Conservation (phyloP, 2,329 filamentous ascomycete genomes). For the Hypoxylon sp. region DNA sequence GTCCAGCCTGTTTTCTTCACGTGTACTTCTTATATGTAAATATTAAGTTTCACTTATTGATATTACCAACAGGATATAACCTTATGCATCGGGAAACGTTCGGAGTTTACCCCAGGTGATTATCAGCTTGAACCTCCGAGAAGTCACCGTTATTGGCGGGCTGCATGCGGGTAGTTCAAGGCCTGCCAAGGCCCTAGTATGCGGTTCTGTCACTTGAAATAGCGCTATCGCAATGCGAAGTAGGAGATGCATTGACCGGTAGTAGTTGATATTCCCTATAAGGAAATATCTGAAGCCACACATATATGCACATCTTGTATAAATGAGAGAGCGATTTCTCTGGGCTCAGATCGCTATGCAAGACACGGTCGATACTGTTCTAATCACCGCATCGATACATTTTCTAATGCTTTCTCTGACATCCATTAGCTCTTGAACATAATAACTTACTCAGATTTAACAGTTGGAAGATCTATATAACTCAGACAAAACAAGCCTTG, state of each 20-base stretch:
- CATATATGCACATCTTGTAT: background rate
- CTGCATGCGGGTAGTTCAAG: constrained; percentile 17
- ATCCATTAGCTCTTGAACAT: background rate
- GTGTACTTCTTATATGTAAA: background rate
- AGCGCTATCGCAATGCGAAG: constrained; percentile 26
- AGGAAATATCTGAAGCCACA: background rate
- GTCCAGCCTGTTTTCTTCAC: background rate
- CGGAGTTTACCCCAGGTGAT: constrained; percentile 28
- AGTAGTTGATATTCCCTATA: background rate
- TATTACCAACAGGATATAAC: background rate
- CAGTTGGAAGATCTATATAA: no score
- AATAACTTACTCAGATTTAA: background rate
- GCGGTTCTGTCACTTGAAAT: constrained; percentile 14
- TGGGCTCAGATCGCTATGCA: background rate
- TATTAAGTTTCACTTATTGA: background rate
- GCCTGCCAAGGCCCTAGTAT: constrained; percentile 35
- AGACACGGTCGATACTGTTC: background rate
- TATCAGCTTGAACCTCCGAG: constrained; percentile 40
- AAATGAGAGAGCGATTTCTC: background rate
- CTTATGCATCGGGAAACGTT: constrained; percentile 32
- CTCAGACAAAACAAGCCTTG: no score
- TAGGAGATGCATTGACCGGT: constrained; percentile 24
- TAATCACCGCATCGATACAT: background rate
- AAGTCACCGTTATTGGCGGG: constrained; percentile 43
- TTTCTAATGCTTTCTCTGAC: background rate